phyloP scores from a whole-genome alignment of 441 rosid species.

The Hura crepitans region DNA sequence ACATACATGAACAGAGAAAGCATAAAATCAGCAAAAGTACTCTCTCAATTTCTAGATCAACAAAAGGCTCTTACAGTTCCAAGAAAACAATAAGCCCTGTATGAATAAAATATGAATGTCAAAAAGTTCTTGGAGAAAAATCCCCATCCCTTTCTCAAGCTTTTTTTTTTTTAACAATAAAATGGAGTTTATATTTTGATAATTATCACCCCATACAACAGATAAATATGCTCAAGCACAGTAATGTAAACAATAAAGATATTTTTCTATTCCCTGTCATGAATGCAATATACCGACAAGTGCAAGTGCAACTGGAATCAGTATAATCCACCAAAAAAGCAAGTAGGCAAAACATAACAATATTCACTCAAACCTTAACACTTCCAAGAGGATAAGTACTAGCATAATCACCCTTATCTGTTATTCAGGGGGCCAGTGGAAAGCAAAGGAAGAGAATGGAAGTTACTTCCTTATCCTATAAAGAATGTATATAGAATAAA shows the following conservation, averaged over 20 bases:
- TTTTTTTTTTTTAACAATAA: neutral
- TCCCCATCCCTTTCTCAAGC: neutral
- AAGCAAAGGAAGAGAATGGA: neutral
- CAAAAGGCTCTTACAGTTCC: neutral
- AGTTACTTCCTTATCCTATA: neutral
- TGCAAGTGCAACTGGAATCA: neutral
- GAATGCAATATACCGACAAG: neutral
- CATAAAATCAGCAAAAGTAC: neutral
- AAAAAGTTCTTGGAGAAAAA: neutral
- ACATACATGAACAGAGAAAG: neutral
- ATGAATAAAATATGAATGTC: neutral
- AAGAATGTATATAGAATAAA: neutral
- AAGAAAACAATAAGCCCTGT: neutral
- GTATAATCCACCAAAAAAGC: neutral
- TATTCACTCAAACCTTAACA: neutral
- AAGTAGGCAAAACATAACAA: neutral
- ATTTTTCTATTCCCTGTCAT: neutral
- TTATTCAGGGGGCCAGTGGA: neutral
- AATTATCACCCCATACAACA: neutral
- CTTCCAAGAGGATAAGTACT: neutral
- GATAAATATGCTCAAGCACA: constrained; percentile 2
- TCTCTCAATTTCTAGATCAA: neutral
- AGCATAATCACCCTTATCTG: neutral
- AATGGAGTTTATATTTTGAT: neutral
- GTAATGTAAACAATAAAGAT: neutral